Evolutionary conservation across 176 grass and related monocot species (phyloP).

Genomic region (Chloris gayana): DNA sequence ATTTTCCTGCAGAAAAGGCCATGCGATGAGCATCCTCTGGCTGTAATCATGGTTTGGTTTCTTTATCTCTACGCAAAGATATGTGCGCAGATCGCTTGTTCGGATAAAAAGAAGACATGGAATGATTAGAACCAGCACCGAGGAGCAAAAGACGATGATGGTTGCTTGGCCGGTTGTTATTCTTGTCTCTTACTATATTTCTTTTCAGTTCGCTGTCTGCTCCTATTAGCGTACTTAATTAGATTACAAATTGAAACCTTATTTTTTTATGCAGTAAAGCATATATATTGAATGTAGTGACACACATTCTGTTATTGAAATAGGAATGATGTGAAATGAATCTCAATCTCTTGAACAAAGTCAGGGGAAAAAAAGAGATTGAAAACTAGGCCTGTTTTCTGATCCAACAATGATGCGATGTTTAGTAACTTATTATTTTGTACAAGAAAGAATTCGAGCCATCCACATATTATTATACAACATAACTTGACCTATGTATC

Average conservation of each 20-base stretch:
- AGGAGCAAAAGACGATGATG: conserved; percentile 19
- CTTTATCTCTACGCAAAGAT: conserved; percentile 43
- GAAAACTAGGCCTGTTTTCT: neutral
- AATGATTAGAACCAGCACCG: conserved; percentile 10
- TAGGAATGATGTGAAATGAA: neutral
- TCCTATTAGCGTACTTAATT: neutral
- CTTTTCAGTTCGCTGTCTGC: neutral
- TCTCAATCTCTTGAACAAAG: no score
- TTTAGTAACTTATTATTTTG: conserved; percentile 40
- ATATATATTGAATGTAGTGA: neutral
- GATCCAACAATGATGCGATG: conserved; percentile 6
- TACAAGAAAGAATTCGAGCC: conserved; percentile 41
- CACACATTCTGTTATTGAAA: neutral
- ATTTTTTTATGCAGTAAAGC: neutral
- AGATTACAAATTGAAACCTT: neutral
- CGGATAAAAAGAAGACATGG: conserved; percentile 22
- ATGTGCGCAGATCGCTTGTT: conserved; percentile 6
- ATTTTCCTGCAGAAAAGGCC: neutral
- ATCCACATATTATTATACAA: conserved; percentile 35
- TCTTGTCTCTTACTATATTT: neutral
- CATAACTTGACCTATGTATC: conserved; percentile 6
- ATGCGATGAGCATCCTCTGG: neutral
- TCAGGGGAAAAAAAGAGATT: neutral
- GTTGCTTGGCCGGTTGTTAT: conserved; percentile 26
- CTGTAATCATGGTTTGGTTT: conserved; percentile 42